A percentile compares a stretch with the other conserved stretches of the same genome.
These are phyloP conservation scores for Ambrosia trifida DNA, from an alignment of 129 eudicot species.

Conservation along the genomic window DNA sequence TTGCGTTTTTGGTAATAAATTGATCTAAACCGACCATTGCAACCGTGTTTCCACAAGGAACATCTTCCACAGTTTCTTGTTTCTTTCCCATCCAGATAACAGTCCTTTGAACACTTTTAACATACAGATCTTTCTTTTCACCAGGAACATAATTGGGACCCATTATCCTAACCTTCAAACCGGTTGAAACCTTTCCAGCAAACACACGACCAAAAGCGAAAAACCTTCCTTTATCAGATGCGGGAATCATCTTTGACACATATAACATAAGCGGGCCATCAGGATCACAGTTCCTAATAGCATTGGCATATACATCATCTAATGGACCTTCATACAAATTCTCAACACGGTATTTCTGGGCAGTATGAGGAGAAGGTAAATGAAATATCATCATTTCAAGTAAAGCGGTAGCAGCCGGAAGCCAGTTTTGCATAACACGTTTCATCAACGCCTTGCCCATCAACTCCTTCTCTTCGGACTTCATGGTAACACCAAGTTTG, in stretches of 20 bases:
- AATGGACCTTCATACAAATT: conserved; percentile 58
- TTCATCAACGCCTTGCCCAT: conserved; percentile 47
- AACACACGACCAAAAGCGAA: conserved; percentile 90
- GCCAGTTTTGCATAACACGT: conserved; percentile 48
- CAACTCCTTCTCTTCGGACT: conserved; percentile 39
- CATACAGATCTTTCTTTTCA: conserved; percentile 73
- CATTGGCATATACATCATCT: conserved; percentile 50
- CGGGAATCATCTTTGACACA: conserved; percentile 49
- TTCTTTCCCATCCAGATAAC: conserved; percentile 93
- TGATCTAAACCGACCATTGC: conserved; percentile 81
- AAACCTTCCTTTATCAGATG: conserved; percentile 64
- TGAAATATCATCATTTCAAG: conserved; percentile 67
- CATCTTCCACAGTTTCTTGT: conserved; percentile 85
- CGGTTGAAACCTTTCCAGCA: conserved; percentile 67
- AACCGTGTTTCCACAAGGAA: conserved; percentile 80
- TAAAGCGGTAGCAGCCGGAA: conserved; percentile 53
- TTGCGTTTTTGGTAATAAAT: conserved; percentile 76
- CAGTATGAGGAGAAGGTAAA: conserved; percentile 52
- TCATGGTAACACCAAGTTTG: conserved; percentile 40
- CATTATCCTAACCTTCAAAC: conserved; percentile 88
- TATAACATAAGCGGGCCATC: conserved; percentile 63
- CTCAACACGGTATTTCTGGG: conserved; percentile 60
- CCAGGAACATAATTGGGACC: conserved; percentile 89
- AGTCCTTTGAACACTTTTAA: conserved; percentile 77
- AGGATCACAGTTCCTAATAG: conserved; percentile 62